Evolutionary conservation across 2,329 filamentous ascomycete genomes (phyloP).

Genomic region (Penicillium decumbens): DNA sequence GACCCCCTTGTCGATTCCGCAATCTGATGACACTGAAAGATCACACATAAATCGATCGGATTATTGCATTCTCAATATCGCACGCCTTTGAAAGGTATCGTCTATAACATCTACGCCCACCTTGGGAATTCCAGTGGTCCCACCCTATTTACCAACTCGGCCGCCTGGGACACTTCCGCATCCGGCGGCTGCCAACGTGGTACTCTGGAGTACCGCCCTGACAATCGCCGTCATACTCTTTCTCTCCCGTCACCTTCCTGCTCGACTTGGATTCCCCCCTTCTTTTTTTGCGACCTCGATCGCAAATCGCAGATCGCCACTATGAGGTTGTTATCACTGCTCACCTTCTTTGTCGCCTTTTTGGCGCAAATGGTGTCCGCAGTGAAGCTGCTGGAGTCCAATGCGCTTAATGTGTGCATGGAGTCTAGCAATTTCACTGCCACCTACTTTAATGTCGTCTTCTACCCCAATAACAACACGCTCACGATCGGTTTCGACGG

Average conservation of each 20-base stretch:
- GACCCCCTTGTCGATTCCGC: slow-evolving; percentile 3
- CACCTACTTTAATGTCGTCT: slow-evolving; percentile 76
- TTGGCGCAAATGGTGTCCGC: slow-evolving; percentile 53
- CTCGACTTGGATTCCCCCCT: slow-evolving; percentile 9
- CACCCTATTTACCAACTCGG: slow-evolving; percentile 11
- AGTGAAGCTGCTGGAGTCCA: slow-evolving; percentile 68
- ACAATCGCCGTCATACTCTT: slow-evolving; percentile 13
- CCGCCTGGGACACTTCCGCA: slow-evolving; percentile 29
- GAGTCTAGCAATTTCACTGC: slow-evolving; percentile 79
- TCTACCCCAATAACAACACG: slow-evolving; percentile 61
- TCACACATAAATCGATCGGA: not conserved
- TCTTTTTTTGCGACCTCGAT: not conserved
- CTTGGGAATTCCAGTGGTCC: slow-evolving; percentile 7
- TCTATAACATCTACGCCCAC: slow-evolving; percentile 1
- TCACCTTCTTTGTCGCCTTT: slow-evolving; percentile 38
- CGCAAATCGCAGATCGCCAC: slow-evolving; percentile 13
- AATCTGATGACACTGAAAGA: slow-evolving; percentile 11
- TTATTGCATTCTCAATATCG: not conserved
- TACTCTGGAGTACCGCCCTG: slow-evolving; percentile 30
- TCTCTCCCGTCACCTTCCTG: slow-evolving; percentile 12
- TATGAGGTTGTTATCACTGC: slow-evolving; percentile 34
- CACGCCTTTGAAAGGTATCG: slow-evolving; percentile 1
- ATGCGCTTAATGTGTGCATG: slow-evolving; percentile 80
- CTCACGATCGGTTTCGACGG: slow-evolving; percentile 71
- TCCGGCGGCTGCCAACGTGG: slow-evolving; percentile 33